A percentile compares a stretch with the other conserved stretches of the same genome.
phyloP scores from a whole-genome alignment of 257 asterid species.

The Salvia splendens region DNA sequence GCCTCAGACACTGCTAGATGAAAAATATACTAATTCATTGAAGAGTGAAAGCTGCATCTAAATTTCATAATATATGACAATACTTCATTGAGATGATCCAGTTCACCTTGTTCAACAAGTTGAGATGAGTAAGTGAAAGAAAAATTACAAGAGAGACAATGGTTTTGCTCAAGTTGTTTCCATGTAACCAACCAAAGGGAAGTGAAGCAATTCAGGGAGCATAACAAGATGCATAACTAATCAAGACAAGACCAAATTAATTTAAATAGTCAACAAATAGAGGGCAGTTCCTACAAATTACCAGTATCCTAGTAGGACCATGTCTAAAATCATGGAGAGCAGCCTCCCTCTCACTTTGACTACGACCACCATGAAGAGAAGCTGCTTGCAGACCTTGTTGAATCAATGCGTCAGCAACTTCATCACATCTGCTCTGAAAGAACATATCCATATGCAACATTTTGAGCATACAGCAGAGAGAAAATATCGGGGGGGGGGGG shows the following conservation, averaged over 20 bases:
- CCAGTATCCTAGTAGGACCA: constrained; percentile 76
- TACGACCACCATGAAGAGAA: constrained; percentile 93
- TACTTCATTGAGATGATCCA: constrained; percentile 16
- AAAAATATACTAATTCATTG: not conserved
- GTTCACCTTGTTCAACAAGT: not conserved
- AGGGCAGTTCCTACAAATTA: constrained; percentile 35
- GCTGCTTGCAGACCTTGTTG: constrained; percentile 79
- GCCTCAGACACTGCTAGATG: constrained; percentile 17
- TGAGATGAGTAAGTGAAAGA: not conserved
- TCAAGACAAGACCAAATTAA: not conserved
- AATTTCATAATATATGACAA: not conserved
- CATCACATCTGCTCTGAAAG: constrained; percentile 83
- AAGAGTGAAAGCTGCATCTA: not conserved
- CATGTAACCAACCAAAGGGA: constrained; percentile 8
- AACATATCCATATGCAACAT: constrained; percentile 36
- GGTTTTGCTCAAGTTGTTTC: constrained; percentile 17
- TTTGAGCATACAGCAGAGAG: constrained; percentile 22
- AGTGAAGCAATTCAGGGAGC: constrained; percentile 19
- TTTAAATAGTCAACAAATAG: constrained; percentile 22
- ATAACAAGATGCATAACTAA: constrained; percentile 30
- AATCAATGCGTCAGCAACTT: constrained; percentile 82
- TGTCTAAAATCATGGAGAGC: constrained; percentile 79
- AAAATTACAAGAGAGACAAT: not conserved
- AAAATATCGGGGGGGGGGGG: not conserved
- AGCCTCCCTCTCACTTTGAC: constrained; percentile 84